Evolutionary conservation across 2,329 filamentous ascomycete species (phyloP).

Genomic region (Fusarium circinatum): DNA sequence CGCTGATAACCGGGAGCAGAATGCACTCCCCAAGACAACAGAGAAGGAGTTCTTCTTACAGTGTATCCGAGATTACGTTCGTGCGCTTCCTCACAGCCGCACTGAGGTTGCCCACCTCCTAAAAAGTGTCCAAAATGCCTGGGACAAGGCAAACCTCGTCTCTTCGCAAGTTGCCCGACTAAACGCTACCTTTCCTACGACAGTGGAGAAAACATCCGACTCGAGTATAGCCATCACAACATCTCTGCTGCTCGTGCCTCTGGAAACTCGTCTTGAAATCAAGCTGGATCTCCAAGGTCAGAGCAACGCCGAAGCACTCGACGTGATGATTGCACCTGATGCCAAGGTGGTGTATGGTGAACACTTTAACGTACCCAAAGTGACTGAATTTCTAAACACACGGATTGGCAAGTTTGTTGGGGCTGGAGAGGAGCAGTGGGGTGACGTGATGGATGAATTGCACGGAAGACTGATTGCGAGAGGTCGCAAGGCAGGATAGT

Average conservation of each 20-base stretch:
- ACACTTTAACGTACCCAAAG: slow-evolving; percentile 78
- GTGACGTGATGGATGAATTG: slow-evolving; percentile 65
- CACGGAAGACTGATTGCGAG: slow-evolving; percentile 65
- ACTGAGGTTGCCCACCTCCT: slow-evolving; percentile 69
- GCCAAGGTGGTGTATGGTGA: slow-evolving; percentile 81
- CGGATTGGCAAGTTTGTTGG: slow-evolving; percentile 58
- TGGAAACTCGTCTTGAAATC: slow-evolving; percentile 76
- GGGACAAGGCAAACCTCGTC: slow-evolving; percentile 72
- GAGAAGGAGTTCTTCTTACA: slow-evolving; percentile 82
- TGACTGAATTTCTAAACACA: slow-evolving; percentile 74
- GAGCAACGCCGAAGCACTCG: slow-evolving; percentile 59
- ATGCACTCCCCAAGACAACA: slow-evolving; percentile 65
- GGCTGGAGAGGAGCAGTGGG: slow-evolving; percentile 59
- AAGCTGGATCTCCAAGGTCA: slow-evolving; percentile 64
- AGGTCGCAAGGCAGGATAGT: slow-evolving; percentile 58
- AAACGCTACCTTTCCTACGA: slow-evolving; percentile 72
- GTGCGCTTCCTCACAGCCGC: slow-evolving; percentile 67
- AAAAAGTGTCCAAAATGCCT: slow-evolving; percentile 67
- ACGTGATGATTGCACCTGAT: slow-evolving; percentile 62
- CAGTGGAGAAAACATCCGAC: slow-evolving; percentile 71
- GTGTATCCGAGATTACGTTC: slow-evolving; percentile 74
- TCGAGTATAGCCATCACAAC: slow-evolving; percentile 70
- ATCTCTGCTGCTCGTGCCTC: slow-evolving; percentile 69
- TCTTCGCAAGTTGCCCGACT: slow-evolving; percentile 70
- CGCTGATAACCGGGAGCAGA: slow-evolving; percentile 64